phyloP scores from a whole-genome alignment of 345 rosid genomes.

The Eucalyptus erythrocorys region DNA sequence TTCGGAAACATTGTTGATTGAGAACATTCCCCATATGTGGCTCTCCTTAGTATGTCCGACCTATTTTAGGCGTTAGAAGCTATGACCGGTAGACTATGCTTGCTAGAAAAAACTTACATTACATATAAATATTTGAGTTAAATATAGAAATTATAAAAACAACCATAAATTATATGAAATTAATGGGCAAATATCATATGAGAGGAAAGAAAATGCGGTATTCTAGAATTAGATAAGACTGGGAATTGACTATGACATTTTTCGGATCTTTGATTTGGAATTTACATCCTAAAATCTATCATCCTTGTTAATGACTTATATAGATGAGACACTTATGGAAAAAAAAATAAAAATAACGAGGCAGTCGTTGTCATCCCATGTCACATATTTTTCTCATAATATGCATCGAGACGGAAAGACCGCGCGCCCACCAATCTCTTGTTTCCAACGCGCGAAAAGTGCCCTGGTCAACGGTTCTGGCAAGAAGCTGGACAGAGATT shows the following conservation, averaged over 20 bases:
- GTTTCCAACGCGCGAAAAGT: not conserved
- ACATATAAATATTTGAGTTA: not conserved
- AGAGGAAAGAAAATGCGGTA: not conserved
- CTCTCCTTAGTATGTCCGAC: not conserved
- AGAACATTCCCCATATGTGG: not conserved
- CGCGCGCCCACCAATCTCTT: not conserved
- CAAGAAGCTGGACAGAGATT: not conserved
- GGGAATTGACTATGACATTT: not conserved
- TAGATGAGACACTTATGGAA: fast-evolving
- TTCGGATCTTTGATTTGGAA: not conserved
- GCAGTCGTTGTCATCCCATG: not conserved
- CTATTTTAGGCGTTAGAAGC: not conserved
- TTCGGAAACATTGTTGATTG: not conserved
- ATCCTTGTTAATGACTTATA: not conserved
- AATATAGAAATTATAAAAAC: too few relatives aligned
- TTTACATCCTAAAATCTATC: not conserved
- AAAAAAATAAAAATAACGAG: not conserved
- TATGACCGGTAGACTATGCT: not conserved
- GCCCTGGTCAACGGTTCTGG: not conserved
- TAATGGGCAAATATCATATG: not conserved
- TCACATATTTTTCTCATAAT: not conserved
- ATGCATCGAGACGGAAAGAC: not conserved
- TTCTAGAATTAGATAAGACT: not conserved
- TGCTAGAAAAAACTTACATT: not conserved
- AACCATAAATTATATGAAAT: not conserved